Base-by-base conservation (phyloP, 495 filamentous ascomycete species). In the Aspergillus diversus region DNA sequence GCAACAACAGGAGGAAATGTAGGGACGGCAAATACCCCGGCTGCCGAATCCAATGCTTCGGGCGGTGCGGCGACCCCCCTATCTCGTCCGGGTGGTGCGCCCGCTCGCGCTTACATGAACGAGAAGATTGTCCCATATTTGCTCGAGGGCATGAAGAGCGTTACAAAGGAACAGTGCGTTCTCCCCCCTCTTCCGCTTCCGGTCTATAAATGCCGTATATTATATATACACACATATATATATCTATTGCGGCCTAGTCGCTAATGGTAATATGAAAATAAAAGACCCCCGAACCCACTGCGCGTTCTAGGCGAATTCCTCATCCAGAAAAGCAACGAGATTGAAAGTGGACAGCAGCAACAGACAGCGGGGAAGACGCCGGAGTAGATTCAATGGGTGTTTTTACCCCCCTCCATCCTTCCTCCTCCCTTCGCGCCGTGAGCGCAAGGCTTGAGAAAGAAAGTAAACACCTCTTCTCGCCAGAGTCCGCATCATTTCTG, bases 131-230 rank as follows among this genome's bases (percentile, higher is more conserved):
- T 93, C 15, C 89, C 88, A 7, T 85, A 88, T 57, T 71, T 99
- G 64, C 73, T 99, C 37, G 93, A 97, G 67, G 95, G 91, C 7
- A 93, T 99, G 92, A 98, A 97, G 82, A 77, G 84, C 66, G 66
- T 99, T 39, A 91, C 90, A 4, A 87, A 85, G 63, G 88, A 93
- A 53, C 91, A 93, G 93, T 96, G 78, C 72, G 91, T 84, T 27
- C 43, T n/a, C 13, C 33, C 16, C 32, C 37, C 9, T 17, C 55
- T 7, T 54, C n/a, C 27, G n/a, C 7, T 33, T 37, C 16, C n/a
- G n/a, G 58, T 50, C 53, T 57, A 61, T 42, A 27, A 27, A 13
- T 53, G 13, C 31, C 12, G 21, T 21, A 6, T 33, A 42, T 46
- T 7, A 33, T 34, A 33, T 42, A 32, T 2, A 27, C 5, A 50